phyloP scores from a whole-genome alignment of 2,329 filamentous ascomycete species.

The Talaromyces atroroseus region DNA sequence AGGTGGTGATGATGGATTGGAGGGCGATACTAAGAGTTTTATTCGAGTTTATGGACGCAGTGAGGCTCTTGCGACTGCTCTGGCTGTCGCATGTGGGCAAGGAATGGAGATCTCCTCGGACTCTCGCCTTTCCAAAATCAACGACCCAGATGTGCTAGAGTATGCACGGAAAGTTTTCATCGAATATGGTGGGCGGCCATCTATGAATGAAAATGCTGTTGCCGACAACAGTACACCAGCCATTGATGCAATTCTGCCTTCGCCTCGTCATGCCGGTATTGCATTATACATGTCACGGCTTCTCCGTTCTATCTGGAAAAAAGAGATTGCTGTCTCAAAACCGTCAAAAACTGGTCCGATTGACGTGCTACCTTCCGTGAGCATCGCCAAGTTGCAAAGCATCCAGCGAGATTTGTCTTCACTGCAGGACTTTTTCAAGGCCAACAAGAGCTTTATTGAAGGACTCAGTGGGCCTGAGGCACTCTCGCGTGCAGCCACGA shows the following conservation, averaged over 20 bases:
- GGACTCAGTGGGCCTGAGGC: constrained; percentile 88
- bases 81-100: constrained; percentile 93
- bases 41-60: constrained; percentile 79
- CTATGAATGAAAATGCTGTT: constrained; percentile 70
- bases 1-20: constrained; percentile 66
- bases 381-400: constrained; percentile 61
- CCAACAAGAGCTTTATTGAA: constrained; percentile 89
- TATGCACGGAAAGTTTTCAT: constrained; percentile 83
- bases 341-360: constrained; percentile 37
- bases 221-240: constrained; percentile 57
- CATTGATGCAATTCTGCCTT: constrained; percentile 78
- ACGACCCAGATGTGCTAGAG: constrained; percentile 80
- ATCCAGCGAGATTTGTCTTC: constrained; percentile 78
- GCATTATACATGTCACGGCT: constrained; percentile 76
- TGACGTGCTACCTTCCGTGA: constrained; percentile 62
- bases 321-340: constrained; percentile 60
- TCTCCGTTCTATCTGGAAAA: constrained; percentile 84
- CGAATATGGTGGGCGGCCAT: constrained; percentile 83
- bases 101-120: constrained; percentile 73
- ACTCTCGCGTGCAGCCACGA: constrained; percentile 67
- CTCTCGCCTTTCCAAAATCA: constrained; percentile 62
- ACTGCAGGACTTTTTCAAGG: constrained; percentile 72
- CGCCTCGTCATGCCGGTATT: constrained; percentile 81
- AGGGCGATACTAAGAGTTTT: constrained; percentile 76
- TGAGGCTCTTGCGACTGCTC: constrained; percentile 82